Percentiles rank a stretch among this genome's conserved stretches.
Evolutionary conservation across 805 yeast genomes (phyloP).

Genomic region (Candida piceae): DNA sequence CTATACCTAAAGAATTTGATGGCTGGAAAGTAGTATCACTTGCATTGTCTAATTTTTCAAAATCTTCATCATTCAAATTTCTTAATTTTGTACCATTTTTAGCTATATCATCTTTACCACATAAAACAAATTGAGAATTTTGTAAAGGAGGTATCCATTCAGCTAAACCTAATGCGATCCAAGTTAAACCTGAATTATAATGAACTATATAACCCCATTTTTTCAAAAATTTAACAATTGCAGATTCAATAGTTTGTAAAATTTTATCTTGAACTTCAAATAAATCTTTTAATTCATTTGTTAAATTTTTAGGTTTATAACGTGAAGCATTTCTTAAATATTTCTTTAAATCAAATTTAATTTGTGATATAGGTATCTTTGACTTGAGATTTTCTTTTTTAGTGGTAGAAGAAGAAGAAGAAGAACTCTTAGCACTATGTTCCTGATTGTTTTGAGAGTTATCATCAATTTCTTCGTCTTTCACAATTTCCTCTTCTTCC

Average conservation of each 20-base stretch:
- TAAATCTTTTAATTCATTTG: slow-evolving; percentile 29
- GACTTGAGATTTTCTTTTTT: slow-evolving; percentile 21
- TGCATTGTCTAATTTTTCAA: slow-evolving; percentile 25
- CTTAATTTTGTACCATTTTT: slow-evolving; percentile 33
- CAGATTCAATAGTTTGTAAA: slow-evolving; percentile 50
- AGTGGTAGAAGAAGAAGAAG: no score
- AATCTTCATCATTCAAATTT: slow-evolving; percentile 28
- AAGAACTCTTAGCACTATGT: no score
- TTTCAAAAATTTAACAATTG: slow-evolving; percentile 57
- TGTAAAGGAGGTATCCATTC: slow-evolving; percentile 79
- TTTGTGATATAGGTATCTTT: slow-evolving; percentile 29
- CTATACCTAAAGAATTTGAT: slow-evolving; percentile 15
- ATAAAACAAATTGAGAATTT: slow-evolving; percentile 47
- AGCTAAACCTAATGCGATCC: slow-evolving; percentile 85
- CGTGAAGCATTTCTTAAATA: slow-evolving; percentile 46
- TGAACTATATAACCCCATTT: slow-evolving; percentile 78
- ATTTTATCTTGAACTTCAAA: slow-evolving; percentile 46
- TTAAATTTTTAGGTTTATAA: slow-evolving; percentile 28
- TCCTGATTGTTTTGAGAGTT: neutral
- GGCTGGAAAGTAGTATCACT: slow-evolving; percentile 10
- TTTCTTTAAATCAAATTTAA: slow-evolving; percentile 54
- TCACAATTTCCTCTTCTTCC: slow-evolving; percentile 18
- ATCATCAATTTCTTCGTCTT: slow-evolving; percentile 7
- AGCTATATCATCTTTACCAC: slow-evolving; percentile 45
- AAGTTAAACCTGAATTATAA: slow-evolving; percentile 77